A percentile compares a stretch with the other conserved stretches of the same genome.
These are phyloP conservation scores for Serendipita sp. DNA, from an alignment of 768 basidiomycete species.

Conservation along the genomic window DNA sequence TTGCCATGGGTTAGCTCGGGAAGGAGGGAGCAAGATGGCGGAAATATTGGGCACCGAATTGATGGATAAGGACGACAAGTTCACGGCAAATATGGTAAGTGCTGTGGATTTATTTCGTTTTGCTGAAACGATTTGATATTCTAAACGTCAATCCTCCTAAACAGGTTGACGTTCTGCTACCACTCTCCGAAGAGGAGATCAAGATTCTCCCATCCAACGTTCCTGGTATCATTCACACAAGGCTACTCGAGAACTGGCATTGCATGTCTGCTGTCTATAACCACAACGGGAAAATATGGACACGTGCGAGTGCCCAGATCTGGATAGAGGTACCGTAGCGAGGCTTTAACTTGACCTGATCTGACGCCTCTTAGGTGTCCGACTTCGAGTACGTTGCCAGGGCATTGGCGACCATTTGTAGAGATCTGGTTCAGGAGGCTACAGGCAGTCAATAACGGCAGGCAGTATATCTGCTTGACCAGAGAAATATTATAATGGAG, in stretches of 20 bases:
- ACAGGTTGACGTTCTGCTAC: constrained; percentile 13
- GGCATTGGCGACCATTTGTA: neutral
- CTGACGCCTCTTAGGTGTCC: neutral
- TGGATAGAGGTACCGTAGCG: neutral
- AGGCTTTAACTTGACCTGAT: neutral
- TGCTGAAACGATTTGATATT: neutral
- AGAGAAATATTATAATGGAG: no score
- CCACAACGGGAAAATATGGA: neutral
- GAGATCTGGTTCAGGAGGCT: neutral
- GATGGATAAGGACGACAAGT: constrained; percentile 39
- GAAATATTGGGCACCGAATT: constrained; percentile 43
- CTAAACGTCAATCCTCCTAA: neutral
- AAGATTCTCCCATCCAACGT: neutral
- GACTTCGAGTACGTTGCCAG: constrained; percentile 1
- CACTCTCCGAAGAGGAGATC: constrained; percentile 5
- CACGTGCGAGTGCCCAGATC: neutral
- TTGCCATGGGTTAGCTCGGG: constrained; percentile 48
- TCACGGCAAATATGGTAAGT: constrained; percentile 55
- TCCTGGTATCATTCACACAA: neutral
- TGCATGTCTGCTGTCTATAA: neutral
- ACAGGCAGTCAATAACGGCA: no score
- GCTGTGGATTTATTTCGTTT: constrained; percentile 5
- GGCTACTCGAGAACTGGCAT: neutral
- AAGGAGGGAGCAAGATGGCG: constrained; percentile 47
- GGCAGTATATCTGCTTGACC: no score